phyloP scores from a whole-genome alignment of 441 rosid genomes.

The Euphorbia celastroides region DNA sequence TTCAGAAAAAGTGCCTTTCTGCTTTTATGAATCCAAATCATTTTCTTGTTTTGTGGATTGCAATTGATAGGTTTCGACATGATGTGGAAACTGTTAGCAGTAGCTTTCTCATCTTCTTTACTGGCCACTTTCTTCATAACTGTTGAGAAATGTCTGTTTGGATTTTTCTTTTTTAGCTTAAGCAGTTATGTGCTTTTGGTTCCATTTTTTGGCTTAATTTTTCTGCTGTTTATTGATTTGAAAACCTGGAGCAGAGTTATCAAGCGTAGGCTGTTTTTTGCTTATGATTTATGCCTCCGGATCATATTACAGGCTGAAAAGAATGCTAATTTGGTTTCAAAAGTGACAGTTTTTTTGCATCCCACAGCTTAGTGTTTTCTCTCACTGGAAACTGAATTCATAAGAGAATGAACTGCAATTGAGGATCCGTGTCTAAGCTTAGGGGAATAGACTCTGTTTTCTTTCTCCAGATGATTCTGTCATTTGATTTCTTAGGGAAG shows the following conservation, averaged over 20 bases:
- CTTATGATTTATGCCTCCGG: neutral
- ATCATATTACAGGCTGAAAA: neutral
- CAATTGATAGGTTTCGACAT: neutral
- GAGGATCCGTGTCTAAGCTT: neutral
- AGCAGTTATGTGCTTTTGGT: neutral
- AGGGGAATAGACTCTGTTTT: neutral
- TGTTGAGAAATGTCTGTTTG: neutral
- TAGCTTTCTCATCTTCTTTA: slow-evolving; percentile 9
- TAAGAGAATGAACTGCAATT: neutral
- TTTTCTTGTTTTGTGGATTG: slow-evolving; percentile 11
- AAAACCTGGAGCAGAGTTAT: slow-evolving; percentile 6
- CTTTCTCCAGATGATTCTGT: neutral
- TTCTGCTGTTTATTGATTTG: neutral
- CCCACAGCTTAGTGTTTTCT: neutral
- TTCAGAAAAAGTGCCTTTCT: neutral
- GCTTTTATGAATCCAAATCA: neutral
- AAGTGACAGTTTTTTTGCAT: neutral
- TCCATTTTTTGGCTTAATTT: neutral
- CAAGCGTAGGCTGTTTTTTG: slow-evolving; percentile 8
- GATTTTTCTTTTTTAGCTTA: slow-evolving; percentile 1
- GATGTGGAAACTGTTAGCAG: slow-evolving; percentile 9
- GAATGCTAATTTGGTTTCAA: slow-evolving; percentile 6
- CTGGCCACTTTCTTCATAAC: neutral
- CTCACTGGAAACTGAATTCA: neutral
- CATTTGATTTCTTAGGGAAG: slow-evolving; percentile 7